Percentiles rank a stretch among this genome's conserved stretches.
These are phyloP conservation scores for Rhizopus sp. DNA, from an alignment of 371 early-diverging fungal genomes.

Conservation along the genomic window DNA sequence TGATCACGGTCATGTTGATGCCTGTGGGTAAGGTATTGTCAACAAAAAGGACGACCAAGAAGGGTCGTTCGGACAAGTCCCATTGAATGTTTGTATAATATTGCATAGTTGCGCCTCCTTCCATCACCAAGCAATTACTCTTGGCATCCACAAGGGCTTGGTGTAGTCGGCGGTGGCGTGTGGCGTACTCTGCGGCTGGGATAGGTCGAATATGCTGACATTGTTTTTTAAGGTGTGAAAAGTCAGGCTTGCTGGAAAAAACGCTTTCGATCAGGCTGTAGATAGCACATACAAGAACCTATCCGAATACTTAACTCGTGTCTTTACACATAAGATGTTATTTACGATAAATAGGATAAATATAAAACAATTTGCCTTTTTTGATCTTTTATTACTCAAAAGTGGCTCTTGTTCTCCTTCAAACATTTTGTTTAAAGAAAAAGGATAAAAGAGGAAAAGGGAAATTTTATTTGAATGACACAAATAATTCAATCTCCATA, in stretches of 20 bases:
- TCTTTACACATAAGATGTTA: too few relatives aligned
- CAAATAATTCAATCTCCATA: slow-evolving; percentile 4
- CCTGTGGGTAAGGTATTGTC: slow-evolving; percentile 30
- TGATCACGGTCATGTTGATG: slow-evolving; percentile 45
- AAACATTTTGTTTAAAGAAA: neutral
- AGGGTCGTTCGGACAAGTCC: slow-evolving; percentile 56
- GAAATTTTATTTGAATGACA: neutral
- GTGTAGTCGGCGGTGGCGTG: slow-evolving; percentile 48
- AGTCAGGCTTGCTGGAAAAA: slow-evolving; percentile 3
- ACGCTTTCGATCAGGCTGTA: too few relatives aligned
- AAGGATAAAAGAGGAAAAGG: neutral
- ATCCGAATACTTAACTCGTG: too few relatives aligned
- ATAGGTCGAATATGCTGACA: slow-evolving; percentile 46
- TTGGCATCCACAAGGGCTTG: slow-evolving; percentile 30
- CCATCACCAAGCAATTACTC: slow-evolving; percentile 50
- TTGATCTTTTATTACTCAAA: too few relatives aligned
- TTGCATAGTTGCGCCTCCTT: slow-evolving; percentile 54
- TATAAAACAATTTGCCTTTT: too few relatives aligned
- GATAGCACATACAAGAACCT: too few relatives aligned
- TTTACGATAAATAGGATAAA: too few relatives aligned
- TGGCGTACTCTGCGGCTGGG: slow-evolving; percentile 44
- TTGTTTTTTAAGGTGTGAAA: slow-evolving; percentile 36
- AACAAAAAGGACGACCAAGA: slow-evolving; percentile 44
- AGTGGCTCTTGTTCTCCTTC: neutral
- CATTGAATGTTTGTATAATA: slow-evolving; percentile 58